Percentiles rank a stretch among this genome's conserved stretches.
phyloP scores from a whole-genome alignment of 1,284 basidiomycete genomes.

The Phellopilus nigrolimitatus region DNA sequence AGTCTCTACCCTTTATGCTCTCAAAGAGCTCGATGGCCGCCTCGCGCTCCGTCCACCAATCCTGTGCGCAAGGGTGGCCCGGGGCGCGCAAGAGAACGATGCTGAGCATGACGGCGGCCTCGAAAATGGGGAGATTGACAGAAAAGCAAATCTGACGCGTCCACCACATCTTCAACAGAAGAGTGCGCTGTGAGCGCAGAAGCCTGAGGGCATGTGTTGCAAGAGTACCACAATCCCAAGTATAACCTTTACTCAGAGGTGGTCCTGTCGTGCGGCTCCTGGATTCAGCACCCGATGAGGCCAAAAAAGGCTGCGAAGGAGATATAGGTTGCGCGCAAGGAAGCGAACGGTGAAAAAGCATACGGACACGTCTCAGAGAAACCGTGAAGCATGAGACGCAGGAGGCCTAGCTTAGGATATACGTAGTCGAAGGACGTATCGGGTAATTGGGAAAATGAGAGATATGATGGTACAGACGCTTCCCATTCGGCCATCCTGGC shows the following conservation, averaged over 20 bases:
- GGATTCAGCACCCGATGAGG: too few species aligned
- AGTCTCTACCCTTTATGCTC: slow-evolving; percentile 1
- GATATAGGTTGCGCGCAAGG: slow-evolving; percentile 20
- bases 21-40: slow-evolving; percentile 10
- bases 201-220: slow-evolving; percentile 19
- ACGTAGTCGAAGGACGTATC: slow-evolving; percentile 5
- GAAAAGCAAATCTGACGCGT: slow-evolving; percentile 23
- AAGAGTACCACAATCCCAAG: slow-evolving; percentile 17
- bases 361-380: slow-evolving; percentile 4
- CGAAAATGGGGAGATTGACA: slow-evolving; percentile 30
- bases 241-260: neutral
- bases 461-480: slow-evolving; percentile 1
- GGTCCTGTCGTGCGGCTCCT: too few species aligned
- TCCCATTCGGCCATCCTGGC: slow-evolving; percentile 7
- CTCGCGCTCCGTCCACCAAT: slow-evolving; percentile 8
- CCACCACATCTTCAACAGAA: slow-evolving; percentile 21
- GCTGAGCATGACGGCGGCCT: slow-evolving; percentile 28
- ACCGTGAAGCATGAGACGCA: slow-evolving; percentile 7
- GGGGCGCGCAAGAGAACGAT: slow-evolving; percentile 5
- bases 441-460: slow-evolving; percentile 23
- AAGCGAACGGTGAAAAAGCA: slow-evolving; percentile 8
- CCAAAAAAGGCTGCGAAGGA: slow-evolving; percentile 27
- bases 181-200: slow-evolving; percentile 19
- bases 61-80: neutral
- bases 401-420: slow-evolving; percentile 21